Conservation (phyloP, 306 rosid genomes). For the Casuarina glauca region DNA sequence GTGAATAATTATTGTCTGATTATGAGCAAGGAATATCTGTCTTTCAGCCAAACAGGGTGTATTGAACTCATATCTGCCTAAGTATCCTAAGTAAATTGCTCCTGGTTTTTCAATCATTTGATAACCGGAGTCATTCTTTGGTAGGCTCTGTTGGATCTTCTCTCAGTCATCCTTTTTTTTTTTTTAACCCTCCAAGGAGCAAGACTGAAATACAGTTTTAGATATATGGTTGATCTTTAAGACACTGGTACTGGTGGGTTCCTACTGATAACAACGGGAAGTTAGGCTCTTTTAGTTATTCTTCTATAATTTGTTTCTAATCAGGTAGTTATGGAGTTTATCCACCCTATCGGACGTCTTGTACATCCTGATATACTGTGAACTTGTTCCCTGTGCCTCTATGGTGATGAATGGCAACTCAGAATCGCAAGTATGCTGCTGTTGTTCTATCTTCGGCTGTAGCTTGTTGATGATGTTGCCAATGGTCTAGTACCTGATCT, state of each 20-base stretch:
- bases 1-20: no score
- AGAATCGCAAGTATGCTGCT: not conserved
- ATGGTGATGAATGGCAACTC: not conserved
- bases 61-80: no score
- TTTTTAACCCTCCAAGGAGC: not conserved
- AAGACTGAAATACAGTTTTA: not conserved
- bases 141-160: not conserved
- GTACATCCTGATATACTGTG: not conserved
- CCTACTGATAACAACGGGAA: not conserved
- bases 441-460: not conserved
- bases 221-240: not conserved
- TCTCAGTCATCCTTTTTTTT: not conserved
- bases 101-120: no score
- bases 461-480: not conserved
- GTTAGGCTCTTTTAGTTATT: not conserved
- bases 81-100: no score
- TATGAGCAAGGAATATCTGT: no score
- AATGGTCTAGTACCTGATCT: not conserved
- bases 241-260: not conserved
- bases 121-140: not conserved
- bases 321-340: not conserved
- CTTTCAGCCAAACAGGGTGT: no score
- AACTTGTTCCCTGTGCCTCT: not conserved
- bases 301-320: not conserved
- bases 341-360: not conserved